Evolutionary conservation across 2,329 filamentous ascomycete species (phyloP), one percentile per base, ranked within the genome.

Genomic region (Tolypocladium nubicola): DNA sequence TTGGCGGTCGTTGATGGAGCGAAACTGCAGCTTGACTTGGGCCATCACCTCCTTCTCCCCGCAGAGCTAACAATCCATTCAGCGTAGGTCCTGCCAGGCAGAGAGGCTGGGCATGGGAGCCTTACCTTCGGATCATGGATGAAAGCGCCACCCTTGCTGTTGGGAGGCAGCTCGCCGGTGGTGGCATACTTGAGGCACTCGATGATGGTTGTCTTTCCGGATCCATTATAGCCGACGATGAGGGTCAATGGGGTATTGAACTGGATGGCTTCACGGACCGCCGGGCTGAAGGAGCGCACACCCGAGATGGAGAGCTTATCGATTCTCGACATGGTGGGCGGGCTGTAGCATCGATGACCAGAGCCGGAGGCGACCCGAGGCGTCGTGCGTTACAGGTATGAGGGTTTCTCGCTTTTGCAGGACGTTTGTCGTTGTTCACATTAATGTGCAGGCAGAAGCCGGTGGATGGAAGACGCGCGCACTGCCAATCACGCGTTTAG

Each of bases 151-250:
- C 88, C 88, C 64, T 86, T 88, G 76, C 87, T 92, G 76, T 97
- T 96, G 38, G 94, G 90, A 1, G 94, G 94, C 53, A 96, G 82
- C 67, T 95, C 89, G 57, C 94, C 95, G 9, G 92, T 97, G 21
- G 95, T 97, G 55, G 90, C 92, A 84, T 97, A 99, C 70, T 97
- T 97, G 67, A 99, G 87, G 70, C 91, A 96, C 73, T 99, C 94
- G 73, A 99, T 99, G 68, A 99, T 96, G 58, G 94, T 97, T 11
- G 94, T 99, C 76, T 99, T 99, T 61, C 94, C 94, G 1, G 93
- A 97, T 57, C 94, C 94, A 76, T 99, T 99, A 73, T 91, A 90
- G 58, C 94, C 94, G 58, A 99, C 95, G 64, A 99, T 99, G 61
- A 99, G 81, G 14, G 94, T 99, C 57, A 99, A 80, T 33, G 94